Evolutionary conservation across 1,284 basidiomycete genomes (phyloP), one percentile per base, ranked within the genome.

Genomic region (Cryptococcus sp.): DNA sequence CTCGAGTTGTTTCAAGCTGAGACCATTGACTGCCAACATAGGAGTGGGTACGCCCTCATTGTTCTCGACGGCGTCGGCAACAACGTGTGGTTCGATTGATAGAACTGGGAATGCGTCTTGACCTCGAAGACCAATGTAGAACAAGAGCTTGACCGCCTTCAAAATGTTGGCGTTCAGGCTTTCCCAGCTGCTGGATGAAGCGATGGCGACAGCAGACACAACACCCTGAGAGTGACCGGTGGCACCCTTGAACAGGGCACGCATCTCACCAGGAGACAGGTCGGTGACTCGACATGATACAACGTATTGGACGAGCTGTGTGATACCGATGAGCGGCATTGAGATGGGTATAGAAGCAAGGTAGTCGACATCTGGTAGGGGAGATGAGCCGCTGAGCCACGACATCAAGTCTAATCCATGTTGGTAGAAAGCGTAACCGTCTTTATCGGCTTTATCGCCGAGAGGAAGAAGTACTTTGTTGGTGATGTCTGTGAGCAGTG

Each of bases 141-240:
- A 95, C 43, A 96, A 84, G 84, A 94, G 94, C 66, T 82, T 86
- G 65, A 96, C 76, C 33, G 91, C 90, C 77, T 95, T 94, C 72
- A 82, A 79, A 14, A 85, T 83, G 76, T 97, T 95, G 59, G 79
- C 76, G 53, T 82, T 77, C 74, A 92, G 89, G 4, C 84, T 84
- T 50, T 88, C 86, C 65, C 86, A 85, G 43, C 85, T 84, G 37
- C 82, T 80, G 14, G 92, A 95, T 2, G 91, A 84, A 6, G 93
- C 83, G 64, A 97, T 84, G 34, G 85, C 87, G 52, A 96, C 84
- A 30, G 95, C 95, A 23, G 93, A 92, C 55, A 97, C 86, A 64
- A 98, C 85, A 63, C 95, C 96, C 77, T 98, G 95, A 5, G 92
- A 96, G 79, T 98, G 95, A 47, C 95, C 95, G 10, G 95, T 98